Conservation (phyloP, 139 green algal genomes). For the Bryopsis sp. region DNA sequence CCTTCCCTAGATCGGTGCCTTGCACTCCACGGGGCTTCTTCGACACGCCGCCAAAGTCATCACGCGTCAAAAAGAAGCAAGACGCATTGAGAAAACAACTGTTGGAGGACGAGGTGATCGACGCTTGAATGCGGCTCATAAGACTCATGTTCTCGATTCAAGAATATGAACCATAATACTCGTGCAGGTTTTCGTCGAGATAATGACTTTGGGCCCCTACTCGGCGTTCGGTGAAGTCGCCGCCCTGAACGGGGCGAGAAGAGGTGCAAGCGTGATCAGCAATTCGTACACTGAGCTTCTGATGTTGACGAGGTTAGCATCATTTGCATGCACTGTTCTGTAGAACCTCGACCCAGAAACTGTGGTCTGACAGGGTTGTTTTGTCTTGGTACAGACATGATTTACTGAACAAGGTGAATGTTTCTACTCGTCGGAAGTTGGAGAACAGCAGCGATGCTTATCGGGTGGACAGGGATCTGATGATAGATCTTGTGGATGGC, state of each 20-base stretch:
- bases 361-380: background rate
- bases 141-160: too few species aligned
- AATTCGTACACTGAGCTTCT: constrained; percentile 27
- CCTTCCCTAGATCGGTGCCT: background rate
- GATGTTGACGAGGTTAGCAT: constrained; percentile 19
- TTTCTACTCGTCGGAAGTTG: constrained; percentile 2
- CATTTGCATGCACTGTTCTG: too few species aligned
- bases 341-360: background rate
- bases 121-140: too few species aligned
- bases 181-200: constrained; percentile 24
- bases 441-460: constrained; percentile 15
- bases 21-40: background rate
- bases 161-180: too few species aligned
- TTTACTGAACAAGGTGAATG: constrained; percentile 23
- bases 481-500: constrained; percentile 13
- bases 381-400: constrained; percentile 12
- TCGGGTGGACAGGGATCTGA: constrained; percentile 14
- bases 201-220: constrained; percentile 26
- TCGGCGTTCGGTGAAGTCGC: constrained; percentile 29
- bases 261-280: constrained; percentile 25
- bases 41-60: background rate
- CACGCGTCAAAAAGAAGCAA: background rate
- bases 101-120: too few species aligned
- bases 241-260: constrained; percentile 18
- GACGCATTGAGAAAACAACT: too few species aligned